Evolutionary conservation across 169 alveolate genomes (phyloP).

Genomic region (Ichthyophthirius multifiliis): DNA sequence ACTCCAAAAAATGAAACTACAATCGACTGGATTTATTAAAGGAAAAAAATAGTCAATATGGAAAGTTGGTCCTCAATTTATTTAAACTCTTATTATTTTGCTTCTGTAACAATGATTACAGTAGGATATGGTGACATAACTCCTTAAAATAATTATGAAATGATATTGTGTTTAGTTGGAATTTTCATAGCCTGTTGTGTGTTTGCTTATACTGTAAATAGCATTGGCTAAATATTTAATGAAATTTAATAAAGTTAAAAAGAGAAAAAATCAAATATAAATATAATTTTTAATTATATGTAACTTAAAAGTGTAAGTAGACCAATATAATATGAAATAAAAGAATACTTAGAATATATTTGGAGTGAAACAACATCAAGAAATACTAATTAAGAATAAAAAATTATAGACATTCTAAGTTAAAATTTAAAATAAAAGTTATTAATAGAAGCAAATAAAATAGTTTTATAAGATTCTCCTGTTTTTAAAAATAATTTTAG

Average conservation of each 20-base stretch:
- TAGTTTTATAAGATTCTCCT: not conserved
- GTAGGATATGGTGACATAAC: slow-evolving; percentile 41
- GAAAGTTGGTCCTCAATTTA: slow-evolving; percentile 14
- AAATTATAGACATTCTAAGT: not conserved
- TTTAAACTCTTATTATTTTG: slow-evolving; percentile 6
- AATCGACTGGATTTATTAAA: not conserved
- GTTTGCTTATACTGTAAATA: slow-evolving; percentile 25
- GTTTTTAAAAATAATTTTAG: slow-evolving; percentile 9
- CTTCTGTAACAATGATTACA: slow-evolving; percentile 32
- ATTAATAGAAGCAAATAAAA: not conserved
- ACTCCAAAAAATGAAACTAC: not conserved
- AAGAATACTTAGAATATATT: slow-evolving; percentile 1
- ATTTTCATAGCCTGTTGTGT: slow-evolving; percentile 40
- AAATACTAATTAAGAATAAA: not conserved
- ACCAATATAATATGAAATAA: not conserved
- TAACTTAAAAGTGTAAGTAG: not conserved
- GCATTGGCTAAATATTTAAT: not conserved
- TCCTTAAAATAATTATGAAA: slow-evolving; percentile 32
- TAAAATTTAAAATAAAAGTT: not conserved
- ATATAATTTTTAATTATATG: not conserved
- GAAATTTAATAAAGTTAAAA: not conserved
- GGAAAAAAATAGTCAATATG: not conserved
- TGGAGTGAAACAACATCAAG: not conserved
- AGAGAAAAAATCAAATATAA: not conserved
- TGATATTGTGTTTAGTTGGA: slow-evolving; percentile 3